Evolutionary conservation across 108 stramenopile genomes (phyloP), one percentile per base, ranked within the genome.

Genomic region (Nitzschia inconspicua): DNA sequence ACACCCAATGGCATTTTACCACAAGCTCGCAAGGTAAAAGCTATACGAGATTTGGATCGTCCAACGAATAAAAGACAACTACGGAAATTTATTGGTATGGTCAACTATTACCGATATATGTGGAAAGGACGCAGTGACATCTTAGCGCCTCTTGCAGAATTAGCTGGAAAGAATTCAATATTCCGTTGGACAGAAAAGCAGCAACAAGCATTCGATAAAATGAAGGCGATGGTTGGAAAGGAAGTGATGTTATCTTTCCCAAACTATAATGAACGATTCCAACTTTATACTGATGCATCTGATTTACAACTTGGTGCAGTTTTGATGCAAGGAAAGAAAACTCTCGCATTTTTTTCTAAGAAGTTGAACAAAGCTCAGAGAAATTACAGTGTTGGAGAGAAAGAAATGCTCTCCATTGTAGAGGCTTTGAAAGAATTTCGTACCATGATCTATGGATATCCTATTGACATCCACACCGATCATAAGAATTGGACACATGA

Each of bases 81-180:
- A 1, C 23, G 60, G 13, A 44, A 40, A 1, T 79, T 79, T 22
- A n/a, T 71, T 10, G 78, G 69, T 0, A 61, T 62, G 55, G 50
- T 75, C 4, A 74, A 77, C 11, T 78, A 78, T 32, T 77, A 81
- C 60, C 63, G 54, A 22, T 76, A 81, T 48, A 59, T 79, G 44
- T 79, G 73, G 73, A 34, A 19, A 30, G 39, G 51, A 36, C 42
- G 75, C 13, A 57, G 47, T 8, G 47, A 82, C 19, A 19, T 75
- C 10, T 49, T 78, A 18, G 76, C 76, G 1, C 73, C 80, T 22
- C 65, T 82, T 22, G 71, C 68, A 13, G 30, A 32, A 7, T 46
- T 81, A 1, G 29, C 54, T 13, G 55, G 57, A 0, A 59, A 70
- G 10, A 35, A 36, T 47, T 59, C 61, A n/a, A n/a, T n/a, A 16